Evolutionary conservation across 2,329 filamentous ascomycete species (phyloP).

Genomic region (Fusarium luffae): DNA sequence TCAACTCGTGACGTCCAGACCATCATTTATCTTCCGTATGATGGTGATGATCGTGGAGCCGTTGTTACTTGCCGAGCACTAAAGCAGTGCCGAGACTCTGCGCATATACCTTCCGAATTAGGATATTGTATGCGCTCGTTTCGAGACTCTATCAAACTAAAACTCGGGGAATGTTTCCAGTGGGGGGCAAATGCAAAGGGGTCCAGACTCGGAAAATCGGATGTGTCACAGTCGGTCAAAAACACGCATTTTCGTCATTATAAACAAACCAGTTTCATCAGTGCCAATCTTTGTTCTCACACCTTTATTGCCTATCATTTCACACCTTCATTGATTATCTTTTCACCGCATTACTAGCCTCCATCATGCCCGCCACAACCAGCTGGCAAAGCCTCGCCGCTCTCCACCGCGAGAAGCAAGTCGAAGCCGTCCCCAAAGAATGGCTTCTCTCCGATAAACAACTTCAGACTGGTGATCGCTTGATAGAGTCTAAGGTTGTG

Average conservation of each 20-base stretch:
- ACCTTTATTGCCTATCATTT: background rate
- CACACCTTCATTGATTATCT: background rate
- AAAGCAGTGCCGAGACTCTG: background rate
- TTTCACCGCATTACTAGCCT: background rate
- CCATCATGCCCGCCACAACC: constrained; percentile 27
- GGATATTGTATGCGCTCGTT: background rate
- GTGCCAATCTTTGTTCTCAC: background rate
- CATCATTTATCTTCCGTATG: constrained; percentile 18
- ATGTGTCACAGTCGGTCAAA: background rate
- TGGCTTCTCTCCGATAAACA: constrained; percentile 25
- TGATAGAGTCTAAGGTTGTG: constrained; percentile 27
- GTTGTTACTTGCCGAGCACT: background rate
- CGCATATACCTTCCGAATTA: background rate
- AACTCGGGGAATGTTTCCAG: background rate
- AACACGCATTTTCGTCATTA: background rate
- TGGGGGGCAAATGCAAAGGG: background rate
- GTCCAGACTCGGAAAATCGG: background rate
- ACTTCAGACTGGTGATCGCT: constrained; percentile 3
- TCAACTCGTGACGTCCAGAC: background rate
- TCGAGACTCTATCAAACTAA: background rate
- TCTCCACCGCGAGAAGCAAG: constrained; percentile 33
- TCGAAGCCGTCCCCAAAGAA: constrained; percentile 18
- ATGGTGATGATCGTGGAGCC: background rate
- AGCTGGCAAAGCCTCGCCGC: constrained; percentile 38
- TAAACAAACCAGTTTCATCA: constrained; percentile 2